Evolutionary conservation across 2,329 filamentous ascomycete genomes (phyloP), one percentile per base, ranked within the genome.

Genomic region (Leptodontidium sp.): DNA sequence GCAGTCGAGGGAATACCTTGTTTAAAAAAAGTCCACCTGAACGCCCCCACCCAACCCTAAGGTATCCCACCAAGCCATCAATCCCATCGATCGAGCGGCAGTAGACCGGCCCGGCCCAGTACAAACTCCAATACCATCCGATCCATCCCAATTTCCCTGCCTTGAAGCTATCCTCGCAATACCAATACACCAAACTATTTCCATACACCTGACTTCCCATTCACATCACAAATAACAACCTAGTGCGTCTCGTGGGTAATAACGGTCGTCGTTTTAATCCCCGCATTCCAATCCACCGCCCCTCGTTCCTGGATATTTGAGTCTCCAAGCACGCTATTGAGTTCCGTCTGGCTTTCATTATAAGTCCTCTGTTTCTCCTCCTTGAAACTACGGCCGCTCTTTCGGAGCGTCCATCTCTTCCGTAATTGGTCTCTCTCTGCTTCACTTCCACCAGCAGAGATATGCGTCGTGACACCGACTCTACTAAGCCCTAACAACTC

Each of bases 401-500:
- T 65, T 32, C 55, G 26, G 12, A 65, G 15, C 17, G 58, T 59
- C 57, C 69, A 67, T 14, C 66, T 29, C 26, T 67, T 71, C 55
- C 65, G 47, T 15, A 64, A 38, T n/a, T 66, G 64, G 14, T 61
- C 52, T 50, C 55, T 67, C 50, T 73, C 68, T 8, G 32, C 58
- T 17, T 45, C 64, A 21, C 50, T 64, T 7, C 50, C 61, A 17
- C 68, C 68, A 4, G 74, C 73, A 14, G 68, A 68, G 24, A 75
- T 75, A n/a, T 71, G 53, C 9, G 75, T 76, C 9, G 71, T 75
- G 29, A 73, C 72, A 17, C 72, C 73, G 4, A 71, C 68, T 26
- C 68, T 50, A 29, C 67, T 73, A 26, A 76, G 55, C 2, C 75
- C 75, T 9, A 76, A 55, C 68, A 76, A 67, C 50, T 73, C 66